Base-by-base conservation (phyloP, 1,284 basidiomycete genomes). In the Moniliella sp. region DNA sequence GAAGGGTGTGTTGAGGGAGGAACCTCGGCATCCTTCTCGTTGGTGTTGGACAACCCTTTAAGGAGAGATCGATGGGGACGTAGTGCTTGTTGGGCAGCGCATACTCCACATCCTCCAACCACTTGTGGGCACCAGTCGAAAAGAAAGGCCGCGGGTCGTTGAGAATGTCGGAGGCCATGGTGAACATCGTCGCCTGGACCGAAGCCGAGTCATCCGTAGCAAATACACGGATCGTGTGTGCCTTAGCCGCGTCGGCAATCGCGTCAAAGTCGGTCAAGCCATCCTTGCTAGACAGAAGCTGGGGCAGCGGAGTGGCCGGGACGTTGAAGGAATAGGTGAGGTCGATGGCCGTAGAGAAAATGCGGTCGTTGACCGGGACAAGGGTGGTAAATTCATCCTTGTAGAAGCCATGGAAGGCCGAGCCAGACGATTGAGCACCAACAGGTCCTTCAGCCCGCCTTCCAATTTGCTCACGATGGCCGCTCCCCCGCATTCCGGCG, bases 111-210 rank as follows among this genome's bases (percentile, higher is more conserved):
- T 61, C 61, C 8, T 18, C 25, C n/a, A n/a, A n/a, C n/a, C n/a
- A n/a, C n/a, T n/a, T n/a, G n/a, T n/a, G n/a, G n/a, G n/a, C n/a
- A n/a, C n/a, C n/a, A n/a, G n/a, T n/a, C n/a, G n/a, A n/a, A n/a
- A n/a, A n/a, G n/a, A n/a, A n/a, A n/a, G n/a, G n/a, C n/a, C n/a
- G n/a, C 4, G 40, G 31, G 15, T 49, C 47, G 31, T 31, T 34
- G 13, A 58, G 39, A 40, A 91, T 69, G 4, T 68, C 67, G 45
- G 77, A 70, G 1, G 70, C 78, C 73, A 91, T 91, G 62, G 77
- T 78, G 70, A 76, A 91, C 36, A 86, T 66, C 28, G 82, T 88
- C 9, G 83, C 82, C 70, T 88, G 83, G 4, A 94, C 86, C 48
- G 75, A 78, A 4, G 80, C 82, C 51, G 79, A 83, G 55, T 84